Evolutionary conservation across 306 rosid genomes (phyloP).

Genomic region (Dryas alaskensis): DNA sequence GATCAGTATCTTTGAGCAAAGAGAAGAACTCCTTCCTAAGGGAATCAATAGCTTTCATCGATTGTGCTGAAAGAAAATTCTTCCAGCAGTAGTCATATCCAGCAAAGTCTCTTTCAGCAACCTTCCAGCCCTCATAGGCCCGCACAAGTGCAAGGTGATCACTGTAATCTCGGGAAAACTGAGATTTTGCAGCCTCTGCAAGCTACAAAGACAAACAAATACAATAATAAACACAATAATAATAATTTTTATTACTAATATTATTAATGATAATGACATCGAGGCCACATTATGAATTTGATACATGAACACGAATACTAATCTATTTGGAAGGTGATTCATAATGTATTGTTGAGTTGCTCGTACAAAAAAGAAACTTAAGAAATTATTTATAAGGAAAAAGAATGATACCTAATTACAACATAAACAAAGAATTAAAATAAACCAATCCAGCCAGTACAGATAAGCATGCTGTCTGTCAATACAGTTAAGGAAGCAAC

Average conservation of each 20-base stretch:
- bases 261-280: background rate
- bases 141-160: constrained; percentile 90
- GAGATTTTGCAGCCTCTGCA: constrained; percentile 92
- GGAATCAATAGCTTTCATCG: constrained; percentile 95
- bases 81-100: constrained; percentile 96
- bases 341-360: no score
- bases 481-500: no score
- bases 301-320: background rate
- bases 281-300: background rate
- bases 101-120: constrained; percentile 68
- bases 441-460: background rate
- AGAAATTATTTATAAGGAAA: no score
- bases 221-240: constrained; percentile 9
- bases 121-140: constrained; percentile 87
- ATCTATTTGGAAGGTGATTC: no score
- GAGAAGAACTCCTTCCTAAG: constrained; percentile 74
- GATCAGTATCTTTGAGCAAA: constrained; percentile 68
- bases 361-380: no score
- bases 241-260: background rate
- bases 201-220: constrained; percentile 47
- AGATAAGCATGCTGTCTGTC: background rate
- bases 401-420: background rate
- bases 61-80: constrained; percentile 77
- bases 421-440: background rate
- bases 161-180: constrained; percentile 70